Base-by-base conservation (phyloP, 2,329 filamentous ascomycete genomes). In the Coniochaeta sp. region DNA sequence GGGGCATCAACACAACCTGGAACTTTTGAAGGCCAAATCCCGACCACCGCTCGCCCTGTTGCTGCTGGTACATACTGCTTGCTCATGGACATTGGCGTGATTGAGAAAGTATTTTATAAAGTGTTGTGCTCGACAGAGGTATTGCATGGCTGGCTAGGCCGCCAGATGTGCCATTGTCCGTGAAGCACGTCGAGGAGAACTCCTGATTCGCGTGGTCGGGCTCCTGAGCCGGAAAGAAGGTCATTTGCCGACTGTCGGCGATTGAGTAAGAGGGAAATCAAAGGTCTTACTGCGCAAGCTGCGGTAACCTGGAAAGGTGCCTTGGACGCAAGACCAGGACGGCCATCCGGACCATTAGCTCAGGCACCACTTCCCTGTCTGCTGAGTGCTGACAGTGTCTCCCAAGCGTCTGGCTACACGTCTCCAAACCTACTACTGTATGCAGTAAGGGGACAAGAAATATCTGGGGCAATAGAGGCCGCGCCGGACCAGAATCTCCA, bases 401-500 rank as follows among this genome's bases (percentile, higher is more conserved):
- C 4, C 34, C 34, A n/a, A n/a, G n/a, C n/a, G n/a, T n/a, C n/a
- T n/a, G n/a, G n/a, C n/a, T n/a, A n/a, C n/a, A n/a, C n/a, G n/a
- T n/a, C n/a, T n/a, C n/a, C n/a, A n/a, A n/a, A n/a, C n/a, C n/a
- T n/a, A n/a, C n/a, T n/a, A n/a, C n/a, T n/a, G n/a, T n/a, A 34
- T 12, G 12, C 6, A 12, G 6, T 34, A 34, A 6, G 32, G 32
- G 12, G 32, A 34, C 12, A 34, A 6, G 32, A 6, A 40, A 17
- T n/a, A 40, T 9, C 38, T 40, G 38, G 38, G 38, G 38, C 38
- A 40, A 40, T 40, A 16, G 42, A n/a, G 42, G 12, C 3, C 42
- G 47, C n/a, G 47, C 47, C 47, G 47, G 47, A 52, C 47, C 47
- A 52, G 47, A 52, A 52, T 56, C 54, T 50, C 54, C 59, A 61